phyloP scores from a whole-genome alignment of 2,329 filamentous ascomycete genomes.

The Diplodia sapinea region DNA sequence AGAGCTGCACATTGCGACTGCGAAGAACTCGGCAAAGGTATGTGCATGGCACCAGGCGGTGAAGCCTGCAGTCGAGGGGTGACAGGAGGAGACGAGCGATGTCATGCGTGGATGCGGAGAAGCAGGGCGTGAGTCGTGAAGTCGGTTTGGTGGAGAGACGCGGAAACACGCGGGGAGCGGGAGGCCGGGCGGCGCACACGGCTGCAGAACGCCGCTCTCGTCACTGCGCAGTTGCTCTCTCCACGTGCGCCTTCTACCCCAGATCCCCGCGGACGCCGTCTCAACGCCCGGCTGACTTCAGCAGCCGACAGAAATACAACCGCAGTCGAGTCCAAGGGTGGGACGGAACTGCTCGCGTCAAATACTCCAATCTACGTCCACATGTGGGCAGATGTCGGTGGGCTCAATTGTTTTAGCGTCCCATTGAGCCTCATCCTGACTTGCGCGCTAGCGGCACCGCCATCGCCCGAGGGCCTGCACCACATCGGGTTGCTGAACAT shows the following conservation, averaged over 20 bases:
- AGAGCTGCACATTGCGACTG: not conserved
- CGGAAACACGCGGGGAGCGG: not conserved
- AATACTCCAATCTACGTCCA: not conserved
- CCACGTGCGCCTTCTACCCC: too few species aligned
- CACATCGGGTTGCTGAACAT: too few species aligned
- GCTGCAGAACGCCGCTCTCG: conserved; percentile 2
- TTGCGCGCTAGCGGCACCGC: not conserved
- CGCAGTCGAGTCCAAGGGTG: too few species aligned
- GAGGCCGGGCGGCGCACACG: not conserved
- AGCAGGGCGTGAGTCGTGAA: not conserved
- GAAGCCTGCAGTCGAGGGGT: not conserved
- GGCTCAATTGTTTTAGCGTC: not conserved
- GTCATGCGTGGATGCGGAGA: not conserved
- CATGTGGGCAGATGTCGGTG: too few species aligned
- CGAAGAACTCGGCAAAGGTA: not conserved
- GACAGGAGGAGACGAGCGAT: not conserved
- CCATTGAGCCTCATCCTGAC: not conserved
- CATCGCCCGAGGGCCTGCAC: too few species aligned
- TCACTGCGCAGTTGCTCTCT: not conserved
- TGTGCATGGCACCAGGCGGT: not conserved
- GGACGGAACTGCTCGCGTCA: too few species aligned
- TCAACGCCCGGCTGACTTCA: too few species aligned
- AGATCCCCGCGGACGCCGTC: too few species aligned
- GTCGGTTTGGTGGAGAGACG: not conserved
- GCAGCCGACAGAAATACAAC: too few species aligned